Evolutionary conservation across 1,284 basidiomycete species (phyloP).

Genomic region (Stereum hirsutum): DNA sequence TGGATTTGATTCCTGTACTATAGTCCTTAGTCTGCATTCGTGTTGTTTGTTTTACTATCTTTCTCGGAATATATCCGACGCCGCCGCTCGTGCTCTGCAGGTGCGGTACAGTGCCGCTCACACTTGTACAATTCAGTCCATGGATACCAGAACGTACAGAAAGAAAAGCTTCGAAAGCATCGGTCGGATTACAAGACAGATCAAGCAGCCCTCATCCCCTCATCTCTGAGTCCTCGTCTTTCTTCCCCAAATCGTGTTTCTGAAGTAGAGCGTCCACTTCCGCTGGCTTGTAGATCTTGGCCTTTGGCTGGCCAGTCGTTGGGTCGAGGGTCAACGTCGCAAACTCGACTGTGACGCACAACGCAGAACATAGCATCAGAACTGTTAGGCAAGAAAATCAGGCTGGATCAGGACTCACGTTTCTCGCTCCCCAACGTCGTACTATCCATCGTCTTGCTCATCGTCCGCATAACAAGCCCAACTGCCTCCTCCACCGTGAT

Average conservation of each 20-base stretch:
- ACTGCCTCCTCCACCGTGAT: constrained; percentile 89
- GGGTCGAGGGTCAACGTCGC: constrained; percentile 86
- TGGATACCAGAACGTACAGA: neutral
- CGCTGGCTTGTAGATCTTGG: constrained; percentile 86
- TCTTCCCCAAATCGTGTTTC: constrained; percentile 82
- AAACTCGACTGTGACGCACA: constrained; percentile 72
- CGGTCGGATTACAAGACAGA: constrained; percentile 8
- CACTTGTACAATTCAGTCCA: neutral
- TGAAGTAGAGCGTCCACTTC: constrained; percentile 87
- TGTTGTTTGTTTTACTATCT: too few species aligned
- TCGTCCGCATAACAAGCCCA: constrained; percentile 83
- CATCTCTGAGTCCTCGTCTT: constrained; percentile 74
- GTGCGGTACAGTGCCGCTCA: neutral
- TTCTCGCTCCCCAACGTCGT: constrained; percentile 95
- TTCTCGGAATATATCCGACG: too few species aligned
- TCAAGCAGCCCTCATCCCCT: constrained; percentile 24
- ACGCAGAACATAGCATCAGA: neutral
- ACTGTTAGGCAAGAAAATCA: neutral
- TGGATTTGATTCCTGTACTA: too few species aligned
- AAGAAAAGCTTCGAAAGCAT: neutral
- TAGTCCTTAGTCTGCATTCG: too few species aligned
- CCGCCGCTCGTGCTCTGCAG: too few species aligned
- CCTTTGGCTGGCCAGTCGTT: constrained; percentile 70
- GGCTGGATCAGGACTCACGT: constrained; percentile 44
- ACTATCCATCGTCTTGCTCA: constrained; percentile 99